Base-by-base conservation (phyloP, 2,329 filamentous ascomycete species). In the Aspergillus ibericus region DNA sequence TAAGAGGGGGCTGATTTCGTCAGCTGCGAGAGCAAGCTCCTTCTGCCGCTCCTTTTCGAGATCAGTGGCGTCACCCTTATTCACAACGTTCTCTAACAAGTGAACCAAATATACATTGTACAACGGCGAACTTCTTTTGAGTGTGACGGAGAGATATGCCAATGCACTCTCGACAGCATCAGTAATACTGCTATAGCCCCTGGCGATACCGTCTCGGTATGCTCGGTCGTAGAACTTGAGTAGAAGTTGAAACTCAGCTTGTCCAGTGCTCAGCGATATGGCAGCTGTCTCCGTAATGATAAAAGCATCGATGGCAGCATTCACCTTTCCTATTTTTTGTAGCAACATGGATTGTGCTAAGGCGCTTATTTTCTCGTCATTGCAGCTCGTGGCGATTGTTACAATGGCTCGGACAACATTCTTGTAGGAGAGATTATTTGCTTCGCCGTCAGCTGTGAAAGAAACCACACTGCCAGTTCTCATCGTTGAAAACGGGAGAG, bases 341-440 rank as follows among this genome's bases (percentile, higher is more conserved):
- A 96, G 78, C 22, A 99, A 85, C 88, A 99, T 97, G 0, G 92
- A 96, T 67, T 97, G 90, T 2, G 93, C 93, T 53, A 99, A 81
- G 5, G 93, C 93, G 6, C 90, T 95, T 55, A 99, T 96, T 77
- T 97, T 96, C 59, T 92, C 88, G 68, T 99, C 93, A 49, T 89
- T 85, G 71, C 88, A 92, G 58, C 85, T 88, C 20, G 84, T 85
- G 0, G 95, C 92, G 71, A 99, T 91, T n/a, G 88, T 88, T 58
- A 96, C 93, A 61, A 99, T 93, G 0, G 93, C 92, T 70, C 96
- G 88, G n/a, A 98, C 87, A n/a, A 98, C 89, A 62, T 93, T 96
- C 35, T 87, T 86, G 71, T 96, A 92, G 0, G 92, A 88, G 29
- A 86, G 79, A 4, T 87, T 86, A 1, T 96, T 93, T 68, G 96